Conservation (phyloP, 169 alveolate species). For the Plasmodium adleri region DNA sequence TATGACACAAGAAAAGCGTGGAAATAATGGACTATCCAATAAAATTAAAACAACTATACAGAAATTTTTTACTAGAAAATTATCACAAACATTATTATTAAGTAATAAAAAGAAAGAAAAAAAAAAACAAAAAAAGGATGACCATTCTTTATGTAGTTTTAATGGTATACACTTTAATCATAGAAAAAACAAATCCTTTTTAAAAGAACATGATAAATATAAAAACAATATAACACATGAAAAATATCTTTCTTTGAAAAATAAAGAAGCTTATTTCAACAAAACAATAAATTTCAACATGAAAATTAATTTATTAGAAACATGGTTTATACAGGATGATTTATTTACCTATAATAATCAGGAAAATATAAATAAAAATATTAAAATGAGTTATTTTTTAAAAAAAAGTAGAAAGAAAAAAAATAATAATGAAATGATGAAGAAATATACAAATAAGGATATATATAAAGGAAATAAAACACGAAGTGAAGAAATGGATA, state of each 20-base stretch:
- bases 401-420: slow-evolving; percentile 10
- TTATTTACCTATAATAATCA: neutral
- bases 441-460: slow-evolving; percentile 2
- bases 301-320: slow-evolving; percentile 21
- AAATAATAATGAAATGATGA: neutral
- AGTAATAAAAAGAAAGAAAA: slow-evolving; percentile 12
- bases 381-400: slow-evolving; percentile 25
- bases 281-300: slow-evolving; percentile 27
- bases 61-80: slow-evolving; percentile 51
- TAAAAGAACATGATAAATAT: neutral
- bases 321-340: slow-evolving; percentile 67
- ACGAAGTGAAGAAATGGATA: neutral
- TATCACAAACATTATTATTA: slow-evolving; percentile 10
- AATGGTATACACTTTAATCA: slow-evolving; percentile 5
- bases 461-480: neutral
- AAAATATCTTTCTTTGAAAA: slow-evolving; percentile 3
- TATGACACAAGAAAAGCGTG: neutral
- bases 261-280: neutral
- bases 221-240: neutral
- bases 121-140: neutral
- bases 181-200: neutral
- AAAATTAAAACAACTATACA: slow-evolving; percentile 62
- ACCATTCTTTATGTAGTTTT: neutral
- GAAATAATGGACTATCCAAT: slow-evolving; percentile 34
- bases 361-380: neutral